phyloP scores from a whole-genome alignment of 2,329 filamentous ascomycete genomes.

The Elsinoe australis region DNA sequence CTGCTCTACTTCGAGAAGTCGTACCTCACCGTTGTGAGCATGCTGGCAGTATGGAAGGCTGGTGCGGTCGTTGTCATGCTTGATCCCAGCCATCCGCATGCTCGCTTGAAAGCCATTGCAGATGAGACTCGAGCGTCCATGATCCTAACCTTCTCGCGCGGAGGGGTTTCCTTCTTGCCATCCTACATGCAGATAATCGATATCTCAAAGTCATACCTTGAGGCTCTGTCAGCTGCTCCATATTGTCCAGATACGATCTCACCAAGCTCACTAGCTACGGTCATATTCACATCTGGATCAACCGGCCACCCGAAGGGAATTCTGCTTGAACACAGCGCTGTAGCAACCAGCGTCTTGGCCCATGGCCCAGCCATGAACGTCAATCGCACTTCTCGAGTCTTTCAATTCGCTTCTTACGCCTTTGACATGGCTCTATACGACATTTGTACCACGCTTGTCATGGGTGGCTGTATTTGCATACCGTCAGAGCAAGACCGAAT shows the following conservation, averaged over 20 bases:
- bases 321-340: constrained; percentile 10
- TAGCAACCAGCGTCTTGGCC: constrained; percentile 7
- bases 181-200: neutral
- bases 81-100: constrained; percentile 13
- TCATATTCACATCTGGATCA: constrained; percentile 12
- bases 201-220: neutral
- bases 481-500: constrained; percentile 4
- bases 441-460: constrained; percentile 1
- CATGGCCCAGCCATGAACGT: constrained; percentile 3
- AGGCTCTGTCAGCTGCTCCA: neutral
- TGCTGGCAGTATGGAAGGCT: constrained; percentile 33
- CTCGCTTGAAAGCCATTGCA: neutral
- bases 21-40: constrained; percentile 30
- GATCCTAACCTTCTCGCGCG: neutral
- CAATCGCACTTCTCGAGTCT: neutral
- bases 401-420: constrained; percentile 12
- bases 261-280: neutral
- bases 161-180: neutral
- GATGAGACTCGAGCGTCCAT: neutral
- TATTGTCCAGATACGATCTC: neutral
- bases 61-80: constrained; percentile 30
- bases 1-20: constrained; percentile 34
- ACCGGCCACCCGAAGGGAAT: constrained; percentile 11
- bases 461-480: constrained; percentile 9
- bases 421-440: constrained; percentile 11